These are phyloP conservation scores for Aspergillus ochraceus DNA, from an alignment of 2,329 filamentous ascomycete species.

Conservation along the genomic window DNA sequence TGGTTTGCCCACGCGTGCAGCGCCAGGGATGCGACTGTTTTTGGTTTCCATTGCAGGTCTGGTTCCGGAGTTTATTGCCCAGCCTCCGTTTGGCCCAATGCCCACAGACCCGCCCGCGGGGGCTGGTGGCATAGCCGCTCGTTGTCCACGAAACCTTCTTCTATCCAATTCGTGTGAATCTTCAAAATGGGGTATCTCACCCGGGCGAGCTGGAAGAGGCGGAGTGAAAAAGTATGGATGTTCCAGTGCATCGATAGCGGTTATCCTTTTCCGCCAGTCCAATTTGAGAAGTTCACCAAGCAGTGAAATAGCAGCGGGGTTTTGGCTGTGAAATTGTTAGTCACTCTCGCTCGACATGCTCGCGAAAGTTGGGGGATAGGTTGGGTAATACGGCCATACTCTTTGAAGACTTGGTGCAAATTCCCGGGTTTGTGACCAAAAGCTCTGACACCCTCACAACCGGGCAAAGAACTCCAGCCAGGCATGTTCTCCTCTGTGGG, in stretches of 20 bases:
- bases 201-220: conserved; percentile 76
- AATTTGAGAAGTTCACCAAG: conserved; percentile 80
- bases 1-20: conserved; percentile 29
- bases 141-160: conserved; percentile 83
- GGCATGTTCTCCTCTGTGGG: conserved; percentile 92
- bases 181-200: conserved; percentile 86
- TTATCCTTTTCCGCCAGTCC: conserved; percentile 85
- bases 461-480: conserved; percentile 79
- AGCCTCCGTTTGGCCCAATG: conserved; percentile 62
- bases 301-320: conserved; percentile 72
- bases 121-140: conserved; percentile 80
- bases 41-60: conserved; percentile 31
- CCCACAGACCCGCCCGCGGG: conserved; percentile 90
- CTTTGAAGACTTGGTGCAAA: conserved; percentile 71
- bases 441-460: conserved; percentile 70
- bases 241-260: conserved; percentile 88
- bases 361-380: background rate
- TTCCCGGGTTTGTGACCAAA: conserved; percentile 64
- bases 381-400: conserved; percentile 48
- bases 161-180: conserved; percentile 97
- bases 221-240: conserved; percentile 85
- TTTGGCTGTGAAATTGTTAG: conserved; percentile 50
- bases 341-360: background rate
- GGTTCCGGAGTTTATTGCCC: conserved; percentile 38
- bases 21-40: conserved; percentile 37